A percentile compares a stretch with the other conserved stretches of the same genome.
phyloP scores from a whole-genome alignment of 2,329 filamentous ascomycete genomes.

The Phyllosticta capitalensis region DNA sequence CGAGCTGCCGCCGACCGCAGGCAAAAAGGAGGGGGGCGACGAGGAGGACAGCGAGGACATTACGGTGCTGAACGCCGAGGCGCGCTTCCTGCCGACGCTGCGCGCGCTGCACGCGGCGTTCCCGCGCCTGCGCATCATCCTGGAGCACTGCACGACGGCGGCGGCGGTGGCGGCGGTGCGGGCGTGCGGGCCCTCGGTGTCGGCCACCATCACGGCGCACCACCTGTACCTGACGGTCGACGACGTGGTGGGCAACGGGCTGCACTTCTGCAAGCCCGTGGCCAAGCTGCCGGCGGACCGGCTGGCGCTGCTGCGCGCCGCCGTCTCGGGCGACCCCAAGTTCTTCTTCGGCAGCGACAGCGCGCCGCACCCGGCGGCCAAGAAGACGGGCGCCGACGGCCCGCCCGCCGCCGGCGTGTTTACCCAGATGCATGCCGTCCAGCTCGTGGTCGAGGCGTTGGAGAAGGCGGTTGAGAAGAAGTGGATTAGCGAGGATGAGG shows the following conservation, averaged over 20 bases:
- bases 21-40: constrained; percentile 12
- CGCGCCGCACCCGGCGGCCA: constrained; percentile 56
- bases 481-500: constrained; percentile 43
- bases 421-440: constrained; percentile 62
- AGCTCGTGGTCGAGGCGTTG: constrained; percentile 55
- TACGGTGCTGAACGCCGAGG: constrained; percentile 56
- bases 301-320: constrained; percentile 59
- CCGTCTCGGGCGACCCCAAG: constrained; percentile 49
- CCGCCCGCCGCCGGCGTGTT: constrained; percentile 64
- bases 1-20: constrained; percentile 55
- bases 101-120: constrained; percentile 63
- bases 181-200: constrained; percentile 67
- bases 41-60: constrained; percentile 18
- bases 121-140: constrained; percentile 55
- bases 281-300: constrained; percentile 59
- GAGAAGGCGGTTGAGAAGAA: constrained; percentile 51
- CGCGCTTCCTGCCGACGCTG: constrained; percentile 72
- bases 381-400: constrained; percentile 48
- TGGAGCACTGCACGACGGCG: constrained; percentile 83
- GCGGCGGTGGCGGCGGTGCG: constrained; percentile 71
- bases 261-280: constrained; percentile 70
- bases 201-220: constrained; percentile 75
- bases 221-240: constrained; percentile 75
- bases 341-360: constrained; percentile 71
- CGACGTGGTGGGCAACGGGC: constrained; percentile 52